Conservation (phyloP, 78 protist species). For the Blattamonas nauphoetae region DNA sequence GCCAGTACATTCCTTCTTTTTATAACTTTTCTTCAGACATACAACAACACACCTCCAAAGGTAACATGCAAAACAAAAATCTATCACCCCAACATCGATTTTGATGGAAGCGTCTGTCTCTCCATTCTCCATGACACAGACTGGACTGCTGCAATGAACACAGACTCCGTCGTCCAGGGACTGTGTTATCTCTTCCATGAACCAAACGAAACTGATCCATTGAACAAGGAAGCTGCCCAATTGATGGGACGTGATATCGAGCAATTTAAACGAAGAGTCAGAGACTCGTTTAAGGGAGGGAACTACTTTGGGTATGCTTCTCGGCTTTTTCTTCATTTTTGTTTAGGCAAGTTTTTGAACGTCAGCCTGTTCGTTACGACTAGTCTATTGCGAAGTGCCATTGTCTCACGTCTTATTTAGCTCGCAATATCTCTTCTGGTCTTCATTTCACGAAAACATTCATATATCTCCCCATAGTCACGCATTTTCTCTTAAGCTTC, state of each 20-base stretch:
- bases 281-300: background rate
- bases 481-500: too few relatives aligned
- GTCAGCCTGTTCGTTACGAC: too few relatives aligned
- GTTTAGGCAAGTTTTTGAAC: too few relatives aligned
- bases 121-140: background rate
- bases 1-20: background rate
- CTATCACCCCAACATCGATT: slow-evolving; percentile 74
- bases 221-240: slow-evolving; percentile 47
- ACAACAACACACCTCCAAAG: background rate
- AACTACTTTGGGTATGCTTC: background rate
- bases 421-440: too few relatives aligned
- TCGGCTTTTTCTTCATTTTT: too few relatives aligned
- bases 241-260: background rate
- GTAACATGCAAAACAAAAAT: slow-evolving; percentile 19
- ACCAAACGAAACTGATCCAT: slow-evolving; percentile 77
- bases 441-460: too few relatives aligned
- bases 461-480: too few relatives aligned
- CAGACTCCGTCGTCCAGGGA: slow-evolving; percentile 54
- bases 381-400: too few relatives aligned
- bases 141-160: slow-evolving; percentile 2
- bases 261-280: background rate
- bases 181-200: slow-evolving; percentile 57
- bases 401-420: too few relatives aligned
- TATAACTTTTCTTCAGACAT: background rate
- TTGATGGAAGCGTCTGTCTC: slow-evolving; percentile 55